Percentiles rank a stretch among this genome's conserved stretches.
phyloP scores from a whole-genome alignment of 441 rosid species.

The Gossypium davidsonii region DNA sequence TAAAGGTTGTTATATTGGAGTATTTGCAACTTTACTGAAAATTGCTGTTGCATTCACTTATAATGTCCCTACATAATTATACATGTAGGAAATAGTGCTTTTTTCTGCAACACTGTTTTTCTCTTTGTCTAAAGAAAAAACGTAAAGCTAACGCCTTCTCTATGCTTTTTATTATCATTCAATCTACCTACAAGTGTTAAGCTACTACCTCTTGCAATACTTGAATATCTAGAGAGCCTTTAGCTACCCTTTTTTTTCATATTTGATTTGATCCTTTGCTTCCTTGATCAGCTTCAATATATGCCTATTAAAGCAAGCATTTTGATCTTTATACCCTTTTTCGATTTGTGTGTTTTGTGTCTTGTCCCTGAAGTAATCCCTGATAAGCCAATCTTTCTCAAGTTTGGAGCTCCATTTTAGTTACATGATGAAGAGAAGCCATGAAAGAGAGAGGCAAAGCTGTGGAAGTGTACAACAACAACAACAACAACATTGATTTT shows the following conservation, averaged over 20 bases:
- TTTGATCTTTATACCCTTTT: neutral
- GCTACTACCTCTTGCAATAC: neutral
- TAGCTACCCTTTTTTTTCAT: slow-evolving; percentile 17
- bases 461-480: slow-evolving; percentile 32
- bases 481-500: slow-evolving; percentile 12
- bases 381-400: neutral
- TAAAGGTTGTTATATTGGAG: neutral
- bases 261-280: neutral
- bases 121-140: slow-evolving; percentile 27
- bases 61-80: slow-evolving; percentile 40
- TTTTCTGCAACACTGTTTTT: slow-evolving; percentile 29
- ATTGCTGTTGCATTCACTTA: slow-evolving; percentile 27
- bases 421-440: slow-evolving; percentile 11
- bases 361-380: slow-evolving; percentile 9
- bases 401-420: neutral
- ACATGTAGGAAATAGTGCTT: slow-evolving; percentile 35
- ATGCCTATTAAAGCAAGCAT: slow-evolving; percentile 10
- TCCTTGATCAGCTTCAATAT: neutral
- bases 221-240: slow-evolving; percentile 8
- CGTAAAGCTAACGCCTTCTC: slow-evolving; percentile 63
- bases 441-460: slow-evolving; percentile 90
- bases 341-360: neutral
- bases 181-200: slow-evolving; percentile 14
- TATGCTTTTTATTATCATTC: slow-evolving; percentile 25
- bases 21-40: slow-evolving; percentile 24